Evolutionary conservation across 2,329 filamentous ascomycete species (phyloP).

Genomic region (Clarireedia sp.): DNA sequence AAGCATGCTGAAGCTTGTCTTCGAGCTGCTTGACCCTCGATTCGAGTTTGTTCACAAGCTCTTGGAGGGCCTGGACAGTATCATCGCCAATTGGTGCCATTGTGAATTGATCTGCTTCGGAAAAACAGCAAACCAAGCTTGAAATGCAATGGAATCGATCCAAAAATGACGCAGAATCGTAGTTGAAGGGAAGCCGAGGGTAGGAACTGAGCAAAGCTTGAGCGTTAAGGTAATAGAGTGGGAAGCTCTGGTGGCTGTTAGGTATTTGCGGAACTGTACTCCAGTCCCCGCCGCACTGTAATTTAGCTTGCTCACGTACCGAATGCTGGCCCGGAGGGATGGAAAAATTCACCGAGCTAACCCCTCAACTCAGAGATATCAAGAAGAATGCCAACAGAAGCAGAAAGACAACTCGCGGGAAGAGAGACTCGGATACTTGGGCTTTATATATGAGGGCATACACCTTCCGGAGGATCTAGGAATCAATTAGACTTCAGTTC

Average conservation of each 20-base stretch:
- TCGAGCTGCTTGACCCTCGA: constrained; percentile 81
- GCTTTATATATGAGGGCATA: no score
- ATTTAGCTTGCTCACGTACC: constrained; percentile 1
- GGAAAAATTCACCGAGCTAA: constrained; percentile 5
- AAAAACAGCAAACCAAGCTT: constrained; percentile 24
- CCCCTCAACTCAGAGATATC: neutral
- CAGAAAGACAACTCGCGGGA: neutral
- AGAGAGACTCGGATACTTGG: neutral
- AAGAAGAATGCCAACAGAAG: neutral
- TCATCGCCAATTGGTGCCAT: constrained; percentile 88
- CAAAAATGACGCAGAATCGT: neutral
- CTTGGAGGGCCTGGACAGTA: constrained; percentile 71
- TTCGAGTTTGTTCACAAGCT: constrained; percentile 77
- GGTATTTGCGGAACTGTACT: neutral
- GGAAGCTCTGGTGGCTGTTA: neutral
- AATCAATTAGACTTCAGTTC: no score
- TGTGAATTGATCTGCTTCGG: constrained; percentile 33
- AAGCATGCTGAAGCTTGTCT: constrained; percentile 49
- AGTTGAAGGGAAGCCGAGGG: neutral
- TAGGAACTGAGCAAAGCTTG: constrained; percentile 1
- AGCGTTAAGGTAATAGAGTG: neutral
- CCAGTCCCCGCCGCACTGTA: neutral
- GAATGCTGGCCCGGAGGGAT: neutral
- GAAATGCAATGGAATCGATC: constrained; percentile 5
- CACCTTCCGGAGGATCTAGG: no score